A percentile compares a stretch with the other conserved stretches of the same genome.
Conservation (phyloP, 306 rosid species). For the Cotoneaster glaucophyllus region DNA sequence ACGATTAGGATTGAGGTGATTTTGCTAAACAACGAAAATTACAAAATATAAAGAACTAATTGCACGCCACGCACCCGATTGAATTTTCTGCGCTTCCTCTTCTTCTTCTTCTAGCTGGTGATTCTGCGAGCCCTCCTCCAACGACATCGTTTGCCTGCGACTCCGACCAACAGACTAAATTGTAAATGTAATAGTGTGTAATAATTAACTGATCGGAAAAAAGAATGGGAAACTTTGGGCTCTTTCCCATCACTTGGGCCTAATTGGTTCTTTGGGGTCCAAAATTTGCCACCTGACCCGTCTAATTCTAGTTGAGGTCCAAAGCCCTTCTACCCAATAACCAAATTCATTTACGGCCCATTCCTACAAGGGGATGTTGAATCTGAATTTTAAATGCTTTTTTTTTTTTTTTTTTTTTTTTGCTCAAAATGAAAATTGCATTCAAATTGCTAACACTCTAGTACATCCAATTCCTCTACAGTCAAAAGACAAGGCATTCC, state of each 20-base stretch:
- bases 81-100: slow-evolving; percentile 5
- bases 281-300: background rate
- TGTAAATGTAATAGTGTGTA: background rate
- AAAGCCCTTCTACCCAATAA: background rate
- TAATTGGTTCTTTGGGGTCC: background rate
- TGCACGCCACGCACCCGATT: background rate
- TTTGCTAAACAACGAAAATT: background rate
- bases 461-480: no score
- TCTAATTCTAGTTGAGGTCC: background rate
- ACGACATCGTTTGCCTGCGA: slow-evolving; percentile 21
- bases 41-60: background rate
- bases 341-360: no score
- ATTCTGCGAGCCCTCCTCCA: slow-evolving; percentile 23
- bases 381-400: no score
- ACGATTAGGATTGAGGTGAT: background rate
- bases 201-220: background rate
- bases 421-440: no score
- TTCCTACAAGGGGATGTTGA: no score
- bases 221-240: background rate
- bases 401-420: no score
- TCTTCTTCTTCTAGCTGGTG: slow-evolving; percentile 1
- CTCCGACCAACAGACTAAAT: background rate
- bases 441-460: no score
- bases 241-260: background rate
- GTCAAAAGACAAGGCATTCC: no score